These are phyloP conservation scores for Ceratocystis eucalypticola DNA, from an alignment of 2,329 filamentous ascomycete species.

Conservation along the genomic window DNA sequence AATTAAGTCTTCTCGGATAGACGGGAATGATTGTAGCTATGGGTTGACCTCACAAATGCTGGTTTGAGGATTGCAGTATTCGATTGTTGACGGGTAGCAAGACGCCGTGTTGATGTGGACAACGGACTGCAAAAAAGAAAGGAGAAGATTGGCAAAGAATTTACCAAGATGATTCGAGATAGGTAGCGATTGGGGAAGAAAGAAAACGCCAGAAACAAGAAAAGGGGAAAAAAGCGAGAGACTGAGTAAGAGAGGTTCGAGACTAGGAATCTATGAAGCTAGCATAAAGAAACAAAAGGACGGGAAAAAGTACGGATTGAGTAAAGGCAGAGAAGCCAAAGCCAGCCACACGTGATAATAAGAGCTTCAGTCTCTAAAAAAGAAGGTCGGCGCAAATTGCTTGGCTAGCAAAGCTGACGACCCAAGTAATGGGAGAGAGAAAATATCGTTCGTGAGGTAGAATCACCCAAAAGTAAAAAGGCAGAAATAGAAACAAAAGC, in stretches of 20 bases:
- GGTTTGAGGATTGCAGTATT: not conserved
- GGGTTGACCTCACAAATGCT: not conserved
- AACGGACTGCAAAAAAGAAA: not conserved
- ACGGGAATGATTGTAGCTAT: not conserved
- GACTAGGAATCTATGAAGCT: slow-evolving; percentile 5
- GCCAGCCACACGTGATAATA: slow-evolving; percentile 8
- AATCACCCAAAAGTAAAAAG: too few relatives aligned
- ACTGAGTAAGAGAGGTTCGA: not conserved
- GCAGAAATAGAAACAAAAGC: not conserved
- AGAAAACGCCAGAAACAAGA: not conserved
- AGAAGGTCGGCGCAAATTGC: not conserved
- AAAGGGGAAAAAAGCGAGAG: not conserved
- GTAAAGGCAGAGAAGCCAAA: slow-evolving; percentile 8
- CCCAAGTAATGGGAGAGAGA: too few relatives aligned
- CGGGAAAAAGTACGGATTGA: slow-evolving; percentile 8
- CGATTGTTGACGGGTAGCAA: not conserved
- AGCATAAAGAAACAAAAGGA: slow-evolving; percentile 3
- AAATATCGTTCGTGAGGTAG: too few relatives aligned
- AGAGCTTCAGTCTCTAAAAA: not conserved
- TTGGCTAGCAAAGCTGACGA: not conserved
- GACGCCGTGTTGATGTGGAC: not conserved
- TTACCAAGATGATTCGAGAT: not conserved
- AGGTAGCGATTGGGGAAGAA: not conserved
- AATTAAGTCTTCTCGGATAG: not conserved
- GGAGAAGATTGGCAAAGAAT: not conserved